Evolutionary conservation across 2,329 filamentous ascomycete species (phyloP), one percentile per base, ranked within the genome.

Genomic region (Hymenoscyphus fraxineus): DNA sequence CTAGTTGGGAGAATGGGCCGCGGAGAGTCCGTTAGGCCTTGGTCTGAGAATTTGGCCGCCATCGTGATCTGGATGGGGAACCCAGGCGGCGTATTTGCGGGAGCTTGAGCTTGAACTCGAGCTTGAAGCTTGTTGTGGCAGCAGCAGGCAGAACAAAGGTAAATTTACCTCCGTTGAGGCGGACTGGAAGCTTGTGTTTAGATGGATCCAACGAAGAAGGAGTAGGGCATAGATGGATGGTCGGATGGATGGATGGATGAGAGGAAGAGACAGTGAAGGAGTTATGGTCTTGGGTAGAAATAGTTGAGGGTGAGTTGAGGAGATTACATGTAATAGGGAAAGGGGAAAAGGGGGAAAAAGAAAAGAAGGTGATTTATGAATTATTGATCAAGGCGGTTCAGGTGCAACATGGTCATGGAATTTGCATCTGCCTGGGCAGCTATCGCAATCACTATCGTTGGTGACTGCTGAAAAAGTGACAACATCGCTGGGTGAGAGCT

Each of bases 1-100:
- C 66, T 63, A 39, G 63, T 63, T 59, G 59, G 62, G 13, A 58
- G 58, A 1, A 69, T 54, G 38, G 71, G 66, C 32, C 64, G 61
- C 2, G 68, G 70, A n/a, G 69, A 70, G 31, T 70, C 65, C 22
- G 65, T 62, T 62, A 72, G 59, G 59, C 60, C 61, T 41, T 68
- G 47, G 19, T 62, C 47, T 15, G 55, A 41, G 55, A 61, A 64
- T 51, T 65, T 41, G 60, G 64, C 59, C 59, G 64, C 54, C 65
- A 67, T 68, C 51, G 62, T 66, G 58, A 66, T 51, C 6, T 10
- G 19, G 44, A 9, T 22, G 7, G n/a, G n/a, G 44, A 35, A 35
- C 32, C 32, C 32, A 35, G 9, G 32, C 7, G n/a, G 44, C 7
- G 44, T 3, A 19, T 10, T 22, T 10, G 44, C 19, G n/a, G 44